Base-by-base conservation (phyloP, 441 rosid genomes). In the Breynia disticha region DNA sequence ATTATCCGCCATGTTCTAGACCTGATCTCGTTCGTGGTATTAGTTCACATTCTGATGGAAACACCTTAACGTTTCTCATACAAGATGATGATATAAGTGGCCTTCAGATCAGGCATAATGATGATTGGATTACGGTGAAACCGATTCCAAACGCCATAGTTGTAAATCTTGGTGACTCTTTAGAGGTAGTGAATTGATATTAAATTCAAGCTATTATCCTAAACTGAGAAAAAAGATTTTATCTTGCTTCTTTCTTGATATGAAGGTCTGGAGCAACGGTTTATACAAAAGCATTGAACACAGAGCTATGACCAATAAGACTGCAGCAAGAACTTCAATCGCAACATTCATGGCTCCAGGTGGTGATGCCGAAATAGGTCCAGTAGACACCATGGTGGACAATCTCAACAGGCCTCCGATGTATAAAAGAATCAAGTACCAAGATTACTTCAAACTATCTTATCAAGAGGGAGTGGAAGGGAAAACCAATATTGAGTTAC, bases 201-300 rank as follows among this genome's bases (percentile, higher is more conserved):
- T 41, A 11, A 11, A 15, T 11, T 3, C 13, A 4, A 11, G 10
- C 2, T 41, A 11, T 4, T 28, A 28, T 5, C 3, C 35, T 28
- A n/a, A n/a, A n/a, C n/a, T 2, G 35, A 28, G 35, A 28, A 5
- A 28, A 28, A 28, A 28, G 4, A 13, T 3, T 15, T 41, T 41
- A 41, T 15, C 15, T 41, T 41, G 44, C 15, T 19, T 47, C 50
- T 18, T 17, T 18, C 15, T 19, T 21, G 16, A 15, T 16, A n/a
- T 32, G 13, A 24, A 62, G 64, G 38, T 9, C 10, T 57, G 63
- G 64, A 67, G 67, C 55, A 53, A 57, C 44, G 67, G 60, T 0
- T 19, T 53, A 15, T 48, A 59, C 61, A 54, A 55, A 48, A 59
- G 72, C 62, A 32, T 50, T 41, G 67, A 68, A 38, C 68, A 59